Percentiles rank a stretch among this genome's conserved stretches.
Conservation (phyloP, 257 asterid species). For the Oldenlandia corymbosa region DNA sequence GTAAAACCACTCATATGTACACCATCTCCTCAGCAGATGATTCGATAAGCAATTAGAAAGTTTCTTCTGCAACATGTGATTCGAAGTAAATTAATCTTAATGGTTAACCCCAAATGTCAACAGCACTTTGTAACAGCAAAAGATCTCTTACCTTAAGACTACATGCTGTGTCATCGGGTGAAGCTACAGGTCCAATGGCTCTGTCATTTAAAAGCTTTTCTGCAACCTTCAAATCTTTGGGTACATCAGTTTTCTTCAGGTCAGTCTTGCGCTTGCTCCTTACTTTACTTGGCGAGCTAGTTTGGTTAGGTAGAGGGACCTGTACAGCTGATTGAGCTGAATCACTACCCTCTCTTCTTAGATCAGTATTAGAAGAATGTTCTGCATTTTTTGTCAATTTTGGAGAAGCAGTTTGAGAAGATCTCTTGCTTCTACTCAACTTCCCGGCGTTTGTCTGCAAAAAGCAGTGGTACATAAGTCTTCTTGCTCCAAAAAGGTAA, state of each 20-base stretch:
- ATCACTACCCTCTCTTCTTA: slow-evolving; percentile 73
- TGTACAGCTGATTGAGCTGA: slow-evolving; percentile 65
- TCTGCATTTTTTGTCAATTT: slow-evolving; percentile 52
- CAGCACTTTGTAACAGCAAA: background rate
- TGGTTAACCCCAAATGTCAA: slow-evolving; percentile 5
- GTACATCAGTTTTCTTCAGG: slow-evolving; percentile 39
- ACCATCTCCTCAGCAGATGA: slow-evolving; percentile 73
- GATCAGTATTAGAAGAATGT: slow-evolving; percentile 58
- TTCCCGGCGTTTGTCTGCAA: slow-evolving; percentile 58
- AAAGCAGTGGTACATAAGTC: slow-evolving; percentile 6
- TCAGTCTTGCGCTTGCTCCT: slow-evolving; percentile 70
- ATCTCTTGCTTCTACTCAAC: slow-evolving; percentile 49
- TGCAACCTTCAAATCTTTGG: slow-evolving; percentile 47
- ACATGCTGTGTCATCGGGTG: slow-evolving; percentile 34
- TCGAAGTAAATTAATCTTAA: slow-evolving; percentile 11
- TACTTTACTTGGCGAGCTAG: slow-evolving; percentile 53
- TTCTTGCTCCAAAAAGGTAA: background rate
- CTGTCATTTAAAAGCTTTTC: slow-evolving; percentile 46
- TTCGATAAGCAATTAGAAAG: slow-evolving; percentile 58
- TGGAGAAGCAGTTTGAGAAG: slow-evolving; percentile 54
- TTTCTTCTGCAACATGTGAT: slow-evolving; percentile 39
- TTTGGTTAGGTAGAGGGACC: slow-evolving; percentile 45
- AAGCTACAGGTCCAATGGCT: slow-evolving; percentile 30
- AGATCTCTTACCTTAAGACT: slow-evolving; percentile 38
- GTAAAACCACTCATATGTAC: slow-evolving; percentile 88